Evolutionary conservation across 148 eudicot species (phyloP), one percentile per base, ranked within the genome.

Genomic region (Heliamphora exappendiculata): DNA sequence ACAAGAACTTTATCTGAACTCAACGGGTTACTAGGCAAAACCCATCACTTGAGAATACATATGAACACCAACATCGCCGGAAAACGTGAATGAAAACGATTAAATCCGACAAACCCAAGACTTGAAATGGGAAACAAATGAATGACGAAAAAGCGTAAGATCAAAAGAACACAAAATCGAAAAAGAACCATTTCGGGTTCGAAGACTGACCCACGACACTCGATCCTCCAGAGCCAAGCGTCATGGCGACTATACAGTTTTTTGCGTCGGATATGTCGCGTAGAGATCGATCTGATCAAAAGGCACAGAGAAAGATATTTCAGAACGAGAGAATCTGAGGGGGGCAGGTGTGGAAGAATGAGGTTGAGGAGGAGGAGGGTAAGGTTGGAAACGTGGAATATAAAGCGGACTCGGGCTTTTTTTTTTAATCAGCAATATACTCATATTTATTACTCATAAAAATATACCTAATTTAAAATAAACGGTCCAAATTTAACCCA

Each of bases 161-260:
- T 42, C 33, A 45, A 67, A 13, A 1, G 26, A 42, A 10, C 45
- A 22, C 50, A 26, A 5, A 44, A 67, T 44, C 51, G 34, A 67
- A 42, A 26, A 51, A 51, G 55, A 51, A 51, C 5, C 68, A 37
- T 68, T 0, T 45, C 6, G 22, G 55, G 60, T 53, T 33, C 41
- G 63, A 55, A 34, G 37, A 54, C 72, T 70, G 49, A 86, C 89
- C 89, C 29, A 86, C 89, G 31, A 86, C 82, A 73, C 85, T 86
- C 39, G 87, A 84, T 84, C 89, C 89, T 75, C 82, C 89, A 59
- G 79, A 76, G 73, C 79, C 79, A 65, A 76, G 79, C 73, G 79
- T 76, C 79, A 76, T 76, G 71, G 20, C 36, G 49, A 54, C 49
- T 72, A n/a, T 16, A 33, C 45, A 36, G 16, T 24, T 36, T 54